phyloP scores from a whole-genome alignment of 2,329 filamentous ascomycete species.

The Botrytis tulipae region DNA sequence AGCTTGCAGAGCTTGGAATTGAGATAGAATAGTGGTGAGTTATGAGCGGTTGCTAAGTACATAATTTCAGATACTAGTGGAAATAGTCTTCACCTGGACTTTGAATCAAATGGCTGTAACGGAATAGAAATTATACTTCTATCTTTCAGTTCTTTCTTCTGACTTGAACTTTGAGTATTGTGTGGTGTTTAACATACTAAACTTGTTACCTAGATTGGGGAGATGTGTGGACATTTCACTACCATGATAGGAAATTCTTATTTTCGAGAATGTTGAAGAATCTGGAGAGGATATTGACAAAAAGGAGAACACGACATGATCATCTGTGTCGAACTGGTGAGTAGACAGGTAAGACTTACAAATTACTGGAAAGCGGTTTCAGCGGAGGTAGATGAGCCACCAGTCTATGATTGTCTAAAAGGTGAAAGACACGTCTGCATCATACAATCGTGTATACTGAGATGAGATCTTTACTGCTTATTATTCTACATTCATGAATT shows the following conservation, averaged over 20 bases:
- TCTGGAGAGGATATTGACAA: not conserved
- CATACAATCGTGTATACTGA: not conserved
- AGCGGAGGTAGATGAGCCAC: too few species aligned
- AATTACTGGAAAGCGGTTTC: not conserved
- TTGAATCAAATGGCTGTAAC: not conserved
- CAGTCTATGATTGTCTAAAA: too few species aligned
- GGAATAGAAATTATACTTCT: not conserved
- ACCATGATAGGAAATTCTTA: not conserved
- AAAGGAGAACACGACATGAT: not conserved
- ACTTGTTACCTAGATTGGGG: too few species aligned
- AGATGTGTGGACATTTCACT: not conserved
- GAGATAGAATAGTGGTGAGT: not conserved
- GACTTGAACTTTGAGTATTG: too few species aligned
- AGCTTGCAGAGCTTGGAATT: rapidly evolving
- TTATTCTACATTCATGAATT: not conserved
- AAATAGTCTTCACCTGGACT: rapidly evolving
- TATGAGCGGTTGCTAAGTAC: not conserved
- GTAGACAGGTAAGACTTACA: too few species aligned
- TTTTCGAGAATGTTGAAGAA: not conserved
- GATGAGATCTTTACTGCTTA: not conserved
- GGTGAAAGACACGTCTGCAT: too few species aligned
- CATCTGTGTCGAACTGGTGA: too few species aligned
- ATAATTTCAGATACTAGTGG: not conserved
- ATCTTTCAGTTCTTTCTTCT: not conserved
- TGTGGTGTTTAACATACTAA: not conserved